Percentiles rank a stretch among this genome's conserved stretches.
phyloP scores from a whole-genome alignment of 192 early-diverging fungal species.

The Coemansia sp. region DNA sequence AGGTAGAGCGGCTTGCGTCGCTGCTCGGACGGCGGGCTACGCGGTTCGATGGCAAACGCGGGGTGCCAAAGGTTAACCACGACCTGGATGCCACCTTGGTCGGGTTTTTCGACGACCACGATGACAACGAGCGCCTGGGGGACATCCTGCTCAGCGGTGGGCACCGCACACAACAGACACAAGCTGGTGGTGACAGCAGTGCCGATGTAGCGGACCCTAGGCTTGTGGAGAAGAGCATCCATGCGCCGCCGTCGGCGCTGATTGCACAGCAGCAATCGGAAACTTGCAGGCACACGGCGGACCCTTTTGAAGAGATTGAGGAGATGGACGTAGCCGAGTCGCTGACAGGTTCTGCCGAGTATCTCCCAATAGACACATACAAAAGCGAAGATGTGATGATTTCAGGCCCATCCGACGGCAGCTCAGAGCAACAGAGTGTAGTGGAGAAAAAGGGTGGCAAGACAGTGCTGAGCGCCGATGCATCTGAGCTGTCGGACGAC shows the following conservation, averaged over 20 bases:
- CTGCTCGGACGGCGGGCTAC: conserved; percentile 47
- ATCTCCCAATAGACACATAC: conserved; percentile 41
- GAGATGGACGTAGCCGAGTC: conserved; percentile 36
- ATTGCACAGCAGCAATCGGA: conserved; percentile 24
- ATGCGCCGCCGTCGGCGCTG: conserved; percentile 24
- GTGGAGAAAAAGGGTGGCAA: background rate
- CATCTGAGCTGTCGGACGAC: background rate
- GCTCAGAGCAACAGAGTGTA: background rate
- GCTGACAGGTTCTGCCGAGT: conserved; percentile 45
- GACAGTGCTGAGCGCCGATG: conserved; percentile 4
- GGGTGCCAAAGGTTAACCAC: conserved; percentile 37
- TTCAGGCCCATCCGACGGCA: background rate
- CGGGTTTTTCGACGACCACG: conserved; percentile 45
- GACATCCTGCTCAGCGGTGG: conserved; percentile 32
- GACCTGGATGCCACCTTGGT: conserved; percentile 42
- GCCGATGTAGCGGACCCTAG: conserved; percentile 18
- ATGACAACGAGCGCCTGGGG: conserved; percentile 37
- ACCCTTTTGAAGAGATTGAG: conserved; percentile 49
- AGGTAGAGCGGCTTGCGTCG: conserved; percentile 46
- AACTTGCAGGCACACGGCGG: conserved; percentile 21
- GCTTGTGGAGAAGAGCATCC: conserved; percentile 41
- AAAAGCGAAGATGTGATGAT: conserved; percentile 9
- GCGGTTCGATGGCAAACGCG: conserved; percentile 35
- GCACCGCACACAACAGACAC: conserved; percentile 6
- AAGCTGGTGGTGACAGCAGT: background rate